Evolutionary conservation across 2,329 filamentous ascomycete genomes (phyloP).

Genomic region (Ceratocystis smalleyi): DNA sequence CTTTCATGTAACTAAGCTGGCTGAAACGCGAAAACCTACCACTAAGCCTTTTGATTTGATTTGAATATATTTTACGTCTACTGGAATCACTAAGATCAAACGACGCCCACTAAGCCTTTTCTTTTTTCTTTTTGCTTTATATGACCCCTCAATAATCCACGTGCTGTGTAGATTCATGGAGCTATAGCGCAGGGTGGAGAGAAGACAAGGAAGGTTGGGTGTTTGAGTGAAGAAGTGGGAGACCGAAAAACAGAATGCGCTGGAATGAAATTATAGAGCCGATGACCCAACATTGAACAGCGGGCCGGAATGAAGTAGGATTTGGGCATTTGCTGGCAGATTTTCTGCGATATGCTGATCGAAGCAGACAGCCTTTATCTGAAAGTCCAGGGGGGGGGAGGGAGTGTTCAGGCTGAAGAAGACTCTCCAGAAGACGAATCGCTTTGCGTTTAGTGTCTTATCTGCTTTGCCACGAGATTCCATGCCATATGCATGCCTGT

Average conservation of each 20-base stretch:
- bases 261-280: background rate
- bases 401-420: no score
- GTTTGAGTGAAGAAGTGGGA: background rate
- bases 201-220: background rate
- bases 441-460: background rate
- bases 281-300: background rate
- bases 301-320: background rate
- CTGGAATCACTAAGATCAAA: no score
- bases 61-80: no score
- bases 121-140: background rate
- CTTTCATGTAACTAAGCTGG: no score
- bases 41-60: background rate
- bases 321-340: background rate
- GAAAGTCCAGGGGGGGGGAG: background rate
- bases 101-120: no score
- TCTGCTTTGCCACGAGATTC: background rate
- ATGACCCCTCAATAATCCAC: background rate
- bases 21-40: background rate
- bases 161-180: background rate
- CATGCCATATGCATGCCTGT: background rate
- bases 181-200: background rate
- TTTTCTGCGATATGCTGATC: background rate
- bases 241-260: background rate
- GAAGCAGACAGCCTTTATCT: background rate
- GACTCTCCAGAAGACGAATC: background rate